Evolutionary conservation across 352 stramenopile genomes (phyloP), one percentile per base, ranked within the genome.

Genomic region (Phytophthora citricola): DNA sequence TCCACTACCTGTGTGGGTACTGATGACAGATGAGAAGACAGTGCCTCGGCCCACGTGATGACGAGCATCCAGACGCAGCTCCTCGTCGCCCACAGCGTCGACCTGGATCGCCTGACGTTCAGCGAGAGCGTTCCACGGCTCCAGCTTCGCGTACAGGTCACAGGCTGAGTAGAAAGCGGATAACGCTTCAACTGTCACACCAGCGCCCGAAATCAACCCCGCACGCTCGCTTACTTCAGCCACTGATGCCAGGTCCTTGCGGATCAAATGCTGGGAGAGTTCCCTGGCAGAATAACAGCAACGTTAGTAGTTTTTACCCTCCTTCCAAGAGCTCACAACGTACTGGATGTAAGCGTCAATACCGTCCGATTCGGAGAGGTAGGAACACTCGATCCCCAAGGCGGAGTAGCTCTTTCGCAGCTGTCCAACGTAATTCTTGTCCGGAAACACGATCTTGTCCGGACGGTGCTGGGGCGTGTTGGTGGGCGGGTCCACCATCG

Each of bases 271-370:
- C 50, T 85, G 81, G 44, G 87, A 95, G 20, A 95, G 63, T 45
- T 95, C 84, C 17, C 85, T 93, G 24, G 9, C 14, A 48, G 2
- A 38, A 15, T 61, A 26, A 34, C 5, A 36, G 29, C 31, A 36
- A 36, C 31, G 9, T 36, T 36, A 36, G 31, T 4, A 36, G 10
- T 14, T 12, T 36, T 36, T 36, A 12, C 9, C 24, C 3, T 36
- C 9, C 31, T 36, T 14, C 31, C 31, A 36, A 36, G 31, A 36
- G 31, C 31, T 41, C 27, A 51, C 4, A 32, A 76, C 81, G 52
- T 79, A 93, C 83, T 87, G 77, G 48, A 95, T 92, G 62, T 93
- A 94, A 15, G 84, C 61, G 43, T 94, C 85, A 34, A 95, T 95
- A 26, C 87, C 87, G 43, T 95, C 83, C 31, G 87, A 95, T 61